Evolutionary conservation across 208 protist species (phyloP).

Genomic region (Balamuthia mandrillaris): DNA sequence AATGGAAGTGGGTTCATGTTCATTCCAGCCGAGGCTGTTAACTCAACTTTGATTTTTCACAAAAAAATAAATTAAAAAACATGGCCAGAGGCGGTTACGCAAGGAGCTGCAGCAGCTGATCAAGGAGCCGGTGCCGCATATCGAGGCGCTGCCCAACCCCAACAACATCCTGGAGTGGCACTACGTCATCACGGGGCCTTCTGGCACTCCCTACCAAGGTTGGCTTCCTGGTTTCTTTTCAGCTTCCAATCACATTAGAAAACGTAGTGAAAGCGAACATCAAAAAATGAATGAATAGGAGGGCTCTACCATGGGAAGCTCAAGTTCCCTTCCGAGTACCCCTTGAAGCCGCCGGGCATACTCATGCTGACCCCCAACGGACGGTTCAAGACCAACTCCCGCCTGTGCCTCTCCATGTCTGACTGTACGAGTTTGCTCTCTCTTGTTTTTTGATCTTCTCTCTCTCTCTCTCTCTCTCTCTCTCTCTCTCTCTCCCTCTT

Average conservation of each 20-base stretch:
- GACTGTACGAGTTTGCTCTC: conserved; percentile 40
- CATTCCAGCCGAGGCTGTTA: too few species aligned
- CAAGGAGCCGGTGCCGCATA: conserved; percentile 27
- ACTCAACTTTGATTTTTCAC: too few species aligned
- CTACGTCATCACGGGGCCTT: conserved; percentile 36
- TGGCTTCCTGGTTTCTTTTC: neutral
- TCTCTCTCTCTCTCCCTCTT: too few species aligned
- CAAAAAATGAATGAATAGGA: too few species aligned
- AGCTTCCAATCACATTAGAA: too few species aligned
- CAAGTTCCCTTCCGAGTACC: conserved; percentile 58
- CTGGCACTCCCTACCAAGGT: conserved; percentile 31
- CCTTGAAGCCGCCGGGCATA: conserved; percentile 62
- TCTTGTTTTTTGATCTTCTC: too few species aligned
- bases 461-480: too few species aligned
- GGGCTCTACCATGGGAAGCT: conserved; percentile 61
- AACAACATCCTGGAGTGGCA: conserved; percentile 43
- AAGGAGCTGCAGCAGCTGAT: conserved; percentile 29
- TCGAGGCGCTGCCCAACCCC: conserved; percentile 16
- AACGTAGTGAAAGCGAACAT: too few species aligned
- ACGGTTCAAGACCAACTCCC: conserved; percentile 54
- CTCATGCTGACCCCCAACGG: conserved; percentile 65
- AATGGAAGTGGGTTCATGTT: too few species aligned
- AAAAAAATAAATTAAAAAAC: too few species aligned
- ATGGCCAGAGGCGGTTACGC: too few species aligned
- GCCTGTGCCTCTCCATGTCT: conserved; percentile 64